phyloP scores from a whole-genome alignment of 768 basidiomycete genomes.

The Pulveroboletus sp. region DNA sequence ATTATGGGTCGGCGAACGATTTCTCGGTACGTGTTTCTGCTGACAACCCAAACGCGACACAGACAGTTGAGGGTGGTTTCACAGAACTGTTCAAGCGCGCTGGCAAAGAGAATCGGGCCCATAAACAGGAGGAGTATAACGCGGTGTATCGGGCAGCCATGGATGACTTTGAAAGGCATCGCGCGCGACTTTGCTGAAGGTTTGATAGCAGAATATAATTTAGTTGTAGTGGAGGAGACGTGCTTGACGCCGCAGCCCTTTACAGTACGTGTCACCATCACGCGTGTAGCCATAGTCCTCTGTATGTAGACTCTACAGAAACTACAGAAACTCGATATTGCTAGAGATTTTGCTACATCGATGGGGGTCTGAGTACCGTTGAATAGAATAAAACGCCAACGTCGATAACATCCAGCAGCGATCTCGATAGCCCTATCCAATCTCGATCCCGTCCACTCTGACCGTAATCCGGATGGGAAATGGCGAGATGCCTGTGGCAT shows the following conservation, averaged over 20 bases:
- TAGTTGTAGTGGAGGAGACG: background rate
- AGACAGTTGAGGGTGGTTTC: background rate
- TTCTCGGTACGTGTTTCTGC: constrained; percentile 43
- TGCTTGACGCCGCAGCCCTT: background rate
- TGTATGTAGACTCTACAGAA: background rate
- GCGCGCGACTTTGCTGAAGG: constrained; percentile 15
- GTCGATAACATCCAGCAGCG: background rate
- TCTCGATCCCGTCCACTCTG: constrained; percentile 61
- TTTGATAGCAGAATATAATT: background rate
- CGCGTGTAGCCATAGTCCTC: constrained; percentile 9
- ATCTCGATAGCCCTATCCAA: constrained; percentile 32
- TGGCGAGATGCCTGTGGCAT: constrained; percentile 69
- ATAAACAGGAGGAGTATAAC: constrained; percentile 46
- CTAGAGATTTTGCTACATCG: background rate
- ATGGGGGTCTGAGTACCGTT: background rate
- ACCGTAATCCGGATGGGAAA: constrained; percentile 73
- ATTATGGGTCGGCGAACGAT: constrained; percentile 69
- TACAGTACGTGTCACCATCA: background rate
- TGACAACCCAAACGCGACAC: background rate
- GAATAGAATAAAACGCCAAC: background rate
- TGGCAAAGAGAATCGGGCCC: constrained; percentile 44
- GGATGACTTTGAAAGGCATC: constrained; percentile 15
- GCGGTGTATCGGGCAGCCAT: constrained; percentile 24
- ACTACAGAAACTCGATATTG: background rate
- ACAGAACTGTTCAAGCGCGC: constrained; percentile 56